Evolutionary conservation across 768 basidiomycete species (phyloP).

Genomic region (Naganishia randhawae): DNA sequence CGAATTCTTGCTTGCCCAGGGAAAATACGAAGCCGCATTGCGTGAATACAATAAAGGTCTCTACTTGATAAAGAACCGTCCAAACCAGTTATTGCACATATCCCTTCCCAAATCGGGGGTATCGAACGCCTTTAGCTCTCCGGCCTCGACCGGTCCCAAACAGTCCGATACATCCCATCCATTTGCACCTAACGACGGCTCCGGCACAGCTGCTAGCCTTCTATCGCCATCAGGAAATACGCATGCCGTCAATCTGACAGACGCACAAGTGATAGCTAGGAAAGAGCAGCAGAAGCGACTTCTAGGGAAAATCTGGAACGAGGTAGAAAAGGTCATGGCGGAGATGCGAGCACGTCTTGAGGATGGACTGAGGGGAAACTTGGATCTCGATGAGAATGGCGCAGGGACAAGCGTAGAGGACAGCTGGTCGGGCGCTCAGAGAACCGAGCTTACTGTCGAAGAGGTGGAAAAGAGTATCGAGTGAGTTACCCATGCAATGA

Average conservation of each 20-base stretch:
- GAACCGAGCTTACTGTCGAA: constrained; percentile 56
- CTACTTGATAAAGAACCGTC: constrained; percentile 80
- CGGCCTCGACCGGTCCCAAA: not conserved
- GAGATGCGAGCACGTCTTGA: constrained; percentile 79
- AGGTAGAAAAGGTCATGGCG: constrained; percentile 87
- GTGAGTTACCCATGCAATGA: constrained; percentile 55
- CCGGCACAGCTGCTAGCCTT: not conserved
- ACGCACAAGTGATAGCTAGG: constrained; percentile 23
- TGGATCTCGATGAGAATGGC: not conserved
- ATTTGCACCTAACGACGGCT: constrained; percentile 10
- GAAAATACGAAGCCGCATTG: constrained; percentile 86
- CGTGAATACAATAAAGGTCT: constrained; percentile 97
- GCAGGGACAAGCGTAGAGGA: constrained; percentile 51
- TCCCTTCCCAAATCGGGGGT: constrained; percentile 29
- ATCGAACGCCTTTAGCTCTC: not conserved
- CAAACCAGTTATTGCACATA: constrained; percentile 74
- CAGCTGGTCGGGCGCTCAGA: constrained; percentile 33
- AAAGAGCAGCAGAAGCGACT: constrained; percentile 84
- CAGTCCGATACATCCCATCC: constrained; percentile 9
- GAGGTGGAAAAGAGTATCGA: constrained; percentile 97
- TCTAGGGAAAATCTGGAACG: constrained; percentile 91
- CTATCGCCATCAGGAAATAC: not conserved
- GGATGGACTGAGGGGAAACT: constrained; percentile 61
- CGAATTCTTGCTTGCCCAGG: constrained; percentile 55
- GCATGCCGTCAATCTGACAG: constrained; percentile 2